Evolutionary conservation across 2,329 filamentous ascomycete genomes (phyloP), one percentile per base, ranked within the genome.

Genomic region (Cladosporium sp.): DNA sequence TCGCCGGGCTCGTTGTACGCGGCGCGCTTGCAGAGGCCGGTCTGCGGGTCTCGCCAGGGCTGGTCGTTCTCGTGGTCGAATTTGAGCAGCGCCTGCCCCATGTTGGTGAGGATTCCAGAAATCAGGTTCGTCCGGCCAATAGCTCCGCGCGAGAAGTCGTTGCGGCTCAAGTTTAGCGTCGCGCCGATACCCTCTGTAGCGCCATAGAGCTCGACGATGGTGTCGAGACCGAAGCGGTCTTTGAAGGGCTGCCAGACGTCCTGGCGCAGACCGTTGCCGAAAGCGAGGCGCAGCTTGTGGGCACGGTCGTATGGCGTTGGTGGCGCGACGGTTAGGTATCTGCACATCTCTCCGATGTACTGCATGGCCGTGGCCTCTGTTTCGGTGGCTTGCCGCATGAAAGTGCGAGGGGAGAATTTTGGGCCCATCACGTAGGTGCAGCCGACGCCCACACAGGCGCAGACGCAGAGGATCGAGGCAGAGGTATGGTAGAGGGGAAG

Each of bases 401-500:
- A 93, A 1, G 76, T 81, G 56, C 79, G 80, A 2, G 85, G 86
- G 2, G 86, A 90, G 72, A 95, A 95, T 61, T 85, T 87, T 60
- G 81, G 83, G 43, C 87, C 86, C 13, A 95, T 71, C 22, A 87
- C 80, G 48, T 91, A 73, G 0, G 89, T 87, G 35, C 77, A 78
- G 40, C 84, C 85, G 1, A 72, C 70, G 7, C 63, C 62, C 8
- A 67, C 42, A 16, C 79, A 79, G 46, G 82, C 75, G 44, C 77
- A 69, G 53, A 91, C 80, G 19, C 85, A 87, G 41, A 95, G 76
- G 6, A 93, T 61, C 4, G 81, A 74, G 10, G 87, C 90, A 0
- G 89, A 89, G 38, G 86, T 85, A 72, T 95, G 90, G 66, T 95
- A 95, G 6, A 95, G 76, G 0, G 90, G 90, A 88, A 95, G 95